phyloP scores from a whole-genome alignment of 2,329 filamentous ascomycete species.

The Sarocladium oryzae region DNA sequence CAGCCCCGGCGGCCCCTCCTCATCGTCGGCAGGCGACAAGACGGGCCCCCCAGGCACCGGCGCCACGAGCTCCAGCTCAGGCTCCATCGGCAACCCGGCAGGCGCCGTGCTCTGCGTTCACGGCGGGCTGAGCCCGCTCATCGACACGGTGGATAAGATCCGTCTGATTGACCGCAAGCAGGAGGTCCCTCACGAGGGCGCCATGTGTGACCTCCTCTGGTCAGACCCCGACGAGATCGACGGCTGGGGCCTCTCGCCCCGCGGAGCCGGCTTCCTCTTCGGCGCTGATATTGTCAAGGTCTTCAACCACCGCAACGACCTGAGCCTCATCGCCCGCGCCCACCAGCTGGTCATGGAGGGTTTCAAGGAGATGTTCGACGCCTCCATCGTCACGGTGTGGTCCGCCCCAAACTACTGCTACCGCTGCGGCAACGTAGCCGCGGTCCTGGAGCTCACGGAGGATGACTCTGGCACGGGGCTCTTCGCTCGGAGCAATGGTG shows the following conservation, averaged over 20 bases:
- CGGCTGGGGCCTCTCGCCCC: slow-evolving; percentile 91
- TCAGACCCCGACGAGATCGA: slow-evolving; percentile 96
- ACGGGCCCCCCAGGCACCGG: slow-evolving; percentile 74
- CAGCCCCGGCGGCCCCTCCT: slow-evolving; percentile 15
- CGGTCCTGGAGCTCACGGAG: slow-evolving; percentile 86
- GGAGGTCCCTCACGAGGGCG: slow-evolving; percentile 95
- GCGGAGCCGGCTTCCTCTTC: slow-evolving; percentile 92
- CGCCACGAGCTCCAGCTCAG: slow-evolving; percentile 63
- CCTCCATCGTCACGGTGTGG: slow-evolving; percentile 97
- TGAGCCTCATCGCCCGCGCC: slow-evolving; percentile 90
- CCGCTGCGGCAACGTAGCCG: slow-evolving; percentile 90
- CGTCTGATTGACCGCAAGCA: slow-evolving; percentile 92
- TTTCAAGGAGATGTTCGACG: slow-evolving; percentile 99
- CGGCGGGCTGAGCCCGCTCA: slow-evolving; percentile 91
- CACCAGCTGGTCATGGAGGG: slow-evolving; percentile 99
- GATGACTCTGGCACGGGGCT: slow-evolving; percentile 70
- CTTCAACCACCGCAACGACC: slow-evolving; percentile 97
- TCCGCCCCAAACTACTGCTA: slow-evolving; percentile 97
- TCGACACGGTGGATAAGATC: slow-evolving; percentile 94
- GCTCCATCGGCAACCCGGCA: slow-evolving; percentile 59
- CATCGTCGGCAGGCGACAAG: slow-evolving; percentile 20
- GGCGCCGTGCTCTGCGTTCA: slow-evolving; percentile 94
- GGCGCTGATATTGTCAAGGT: slow-evolving; percentile 97
- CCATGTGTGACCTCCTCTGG: slow-evolving; percentile 97
- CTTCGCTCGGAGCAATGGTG: slow-evolving; percentile 66